phyloP scores from a whole-genome alignment of 2,329 filamentous ascomycete genomes.

The Botrytis medusae region DNA sequence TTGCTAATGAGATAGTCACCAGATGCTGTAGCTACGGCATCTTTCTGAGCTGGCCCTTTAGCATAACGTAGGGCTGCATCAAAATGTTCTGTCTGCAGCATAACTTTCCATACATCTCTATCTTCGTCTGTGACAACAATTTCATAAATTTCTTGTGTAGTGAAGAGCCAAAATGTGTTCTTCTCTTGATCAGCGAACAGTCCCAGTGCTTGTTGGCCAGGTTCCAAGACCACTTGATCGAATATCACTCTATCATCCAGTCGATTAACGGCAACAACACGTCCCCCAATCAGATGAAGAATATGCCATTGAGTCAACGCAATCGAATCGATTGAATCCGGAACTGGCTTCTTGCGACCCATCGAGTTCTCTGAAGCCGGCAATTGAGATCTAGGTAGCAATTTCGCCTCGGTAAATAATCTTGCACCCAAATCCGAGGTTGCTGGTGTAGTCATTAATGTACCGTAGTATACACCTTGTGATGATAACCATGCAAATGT shows the following conservation, averaged over 20 bases:
- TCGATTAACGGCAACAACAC: conserved; percentile 81
- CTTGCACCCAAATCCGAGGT: conserved; percentile 67
- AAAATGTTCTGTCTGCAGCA: conserved; percentile 83
- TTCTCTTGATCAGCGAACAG: conserved; percentile 89
- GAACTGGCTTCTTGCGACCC: conserved; percentile 62
- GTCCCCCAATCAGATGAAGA: conserved; percentile 75
- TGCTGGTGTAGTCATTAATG: conserved; percentile 61
- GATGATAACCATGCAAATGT: conserved; percentile 89
- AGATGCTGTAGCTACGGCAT: conserved; percentile 87
- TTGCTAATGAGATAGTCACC: conserved; percentile 84
- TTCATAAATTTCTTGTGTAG: conserved; percentile 86
- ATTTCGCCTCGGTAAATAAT: conserved; percentile 75
- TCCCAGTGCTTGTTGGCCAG: conserved; percentile 76
- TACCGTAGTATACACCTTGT: conserved; percentile 86
- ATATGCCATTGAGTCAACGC: conserved; percentile 93
- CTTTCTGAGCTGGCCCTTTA: conserved; percentile 75
- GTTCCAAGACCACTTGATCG: conserved; percentile 81
- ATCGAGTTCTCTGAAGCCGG: conserved; percentile 64
- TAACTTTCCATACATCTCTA: conserved; percentile 90
- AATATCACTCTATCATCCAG: conserved; percentile 84
- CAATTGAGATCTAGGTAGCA: conserved; percentile 73
- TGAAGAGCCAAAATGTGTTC: conserved; percentile 97
- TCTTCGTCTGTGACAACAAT: conserved; percentile 89
- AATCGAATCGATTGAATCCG: conserved; percentile 76
- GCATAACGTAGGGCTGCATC: conserved; percentile 86